Evolutionary conservation across 257 asterid genomes (phyloP).

Genomic region (Cynanchum wilfordii): DNA sequence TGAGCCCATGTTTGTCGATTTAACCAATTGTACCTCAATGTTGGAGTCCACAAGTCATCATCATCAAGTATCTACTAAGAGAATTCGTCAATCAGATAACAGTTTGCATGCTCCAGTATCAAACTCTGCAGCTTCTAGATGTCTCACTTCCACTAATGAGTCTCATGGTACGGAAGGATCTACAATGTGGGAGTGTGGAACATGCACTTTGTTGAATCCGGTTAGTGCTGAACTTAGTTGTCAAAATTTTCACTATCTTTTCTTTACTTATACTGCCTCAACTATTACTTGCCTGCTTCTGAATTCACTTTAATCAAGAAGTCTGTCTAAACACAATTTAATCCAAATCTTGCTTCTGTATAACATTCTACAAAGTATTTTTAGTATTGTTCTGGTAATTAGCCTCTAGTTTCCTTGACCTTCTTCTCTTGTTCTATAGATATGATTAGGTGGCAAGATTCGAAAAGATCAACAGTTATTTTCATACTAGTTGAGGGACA

Average conservation of each 20-base stretch:
- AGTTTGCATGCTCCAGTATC: slow-evolving; percentile 17
- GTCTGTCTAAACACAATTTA: neutral
- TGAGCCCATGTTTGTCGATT: slow-evolving; percentile 31
- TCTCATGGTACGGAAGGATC: slow-evolving; percentile 19
- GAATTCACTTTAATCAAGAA: neutral
- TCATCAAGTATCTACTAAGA: slow-evolving; percentile 22
- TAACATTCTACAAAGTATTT: neutral
- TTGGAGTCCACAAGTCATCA: slow-evolving; percentile 20
- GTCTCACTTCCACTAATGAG: slow-evolving; percentile 19
- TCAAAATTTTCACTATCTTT: neutral
- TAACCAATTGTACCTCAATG: slow-evolving; percentile 26
- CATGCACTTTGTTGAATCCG: slow-evolving; percentile 83
- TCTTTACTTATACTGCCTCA: neutral
- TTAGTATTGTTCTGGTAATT: neutral
- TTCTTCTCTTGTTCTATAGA: neutral
- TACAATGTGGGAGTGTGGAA: slow-evolving; percentile 56
- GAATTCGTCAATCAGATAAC: slow-evolving; percentile 15
- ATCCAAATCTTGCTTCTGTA: neutral
- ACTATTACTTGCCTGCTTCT: neutral
- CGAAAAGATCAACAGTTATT: neutral
- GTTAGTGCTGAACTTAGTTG: slow-evolving; percentile 38
- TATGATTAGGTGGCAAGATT: neutral
- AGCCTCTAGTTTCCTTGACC: neutral
- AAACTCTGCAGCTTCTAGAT: slow-evolving; percentile 34
- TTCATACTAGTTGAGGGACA: neutral